A percentile compares a stretch with the other conserved stretches of the same genome.
These are phyloP conservation scores for Evernia prunastri DNA, from an alignment of 495 filamentous ascomycete genomes.

Conservation along the genomic window DNA sequence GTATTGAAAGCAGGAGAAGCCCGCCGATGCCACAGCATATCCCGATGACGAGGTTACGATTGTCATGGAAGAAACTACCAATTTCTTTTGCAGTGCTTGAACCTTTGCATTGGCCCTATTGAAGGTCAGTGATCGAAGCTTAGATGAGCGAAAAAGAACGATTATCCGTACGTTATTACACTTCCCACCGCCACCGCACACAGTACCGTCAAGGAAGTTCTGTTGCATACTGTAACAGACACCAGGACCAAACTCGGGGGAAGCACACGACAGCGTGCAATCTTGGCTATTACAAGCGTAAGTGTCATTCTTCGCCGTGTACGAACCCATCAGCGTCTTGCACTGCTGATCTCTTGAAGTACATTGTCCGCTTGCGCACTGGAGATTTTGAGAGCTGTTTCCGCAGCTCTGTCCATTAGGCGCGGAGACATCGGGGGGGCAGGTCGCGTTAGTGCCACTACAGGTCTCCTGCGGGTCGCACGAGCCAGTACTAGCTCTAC, in stretches of 20 bases:
- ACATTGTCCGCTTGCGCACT: conserved; percentile 89
- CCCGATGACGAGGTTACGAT: conserved; percentile 73
- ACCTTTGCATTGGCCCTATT: conserved; percentile 58
- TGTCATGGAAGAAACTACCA: conserved; percentile 58
- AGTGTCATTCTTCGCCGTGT: conserved; percentile 68
- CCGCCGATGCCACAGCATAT: conserved; percentile 60
- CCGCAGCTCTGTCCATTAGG: conserved; percentile 68
- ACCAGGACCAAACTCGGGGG: conserved; percentile 56
- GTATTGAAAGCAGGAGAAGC: conserved; percentile 55
- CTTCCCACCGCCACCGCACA: conserved; percentile 72
- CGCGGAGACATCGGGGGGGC: conserved; percentile 63
- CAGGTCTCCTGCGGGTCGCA: conserved; percentile 87
- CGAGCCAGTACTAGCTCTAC: conserved; percentile 65
- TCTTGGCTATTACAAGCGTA: conserved; percentile 69
- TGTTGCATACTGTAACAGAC: conserved; percentile 73
- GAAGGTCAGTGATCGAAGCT: conserved; percentile 2
- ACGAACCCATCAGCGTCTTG: conserved; percentile 75
- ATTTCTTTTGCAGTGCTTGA: conserved; percentile 54
- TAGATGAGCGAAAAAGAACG: not conserved
- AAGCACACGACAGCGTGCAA: conserved; percentile 71
- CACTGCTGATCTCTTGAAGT: conserved; percentile 90
- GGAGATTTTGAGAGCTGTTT: conserved; percentile 46
- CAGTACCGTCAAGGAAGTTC: conserved; percentile 91
- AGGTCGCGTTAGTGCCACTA: conserved; percentile 62
- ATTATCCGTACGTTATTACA: conserved; percentile 55